Percentiles rank a stretch among this genome's conserved stretches.
phyloP scores from a whole-genome alignment of 1,284 basidiomycete genomes.

The Vanrija sp. region DNA sequence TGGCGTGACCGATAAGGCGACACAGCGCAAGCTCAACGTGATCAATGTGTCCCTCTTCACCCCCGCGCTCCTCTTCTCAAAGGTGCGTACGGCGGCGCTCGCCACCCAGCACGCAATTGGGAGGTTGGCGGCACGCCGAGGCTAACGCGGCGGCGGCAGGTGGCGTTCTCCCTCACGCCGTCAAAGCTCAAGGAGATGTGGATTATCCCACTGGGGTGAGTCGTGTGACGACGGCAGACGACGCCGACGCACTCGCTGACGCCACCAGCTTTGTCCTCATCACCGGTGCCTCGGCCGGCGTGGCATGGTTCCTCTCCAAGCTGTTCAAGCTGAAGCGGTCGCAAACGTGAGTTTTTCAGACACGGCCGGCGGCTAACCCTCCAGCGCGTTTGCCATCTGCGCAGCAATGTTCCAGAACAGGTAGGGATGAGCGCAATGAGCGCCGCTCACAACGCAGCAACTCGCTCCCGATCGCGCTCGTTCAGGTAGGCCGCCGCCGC shows the following conservation, averaged over 20 bases:
- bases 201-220: conserved; percentile 79
- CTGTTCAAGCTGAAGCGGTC: conserved; percentile 47
- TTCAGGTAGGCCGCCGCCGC: conserved; percentile 29
- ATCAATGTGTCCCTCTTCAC: conserved; percentile 74
- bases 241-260: not conserved
- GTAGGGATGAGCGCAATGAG: not conserved
- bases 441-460: conserved; percentile 56
- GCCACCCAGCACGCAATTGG: not conserved
- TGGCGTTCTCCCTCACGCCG: conserved; percentile 51
- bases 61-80: conserved; percentile 85
- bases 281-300: conserved; percentile 58
- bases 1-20: conserved; percentile 81
- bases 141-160: conserved; percentile 17
- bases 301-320: conserved; percentile 47
- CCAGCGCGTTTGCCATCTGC: conserved; percentile 75
- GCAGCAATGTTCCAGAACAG: conserved; percentile 55
- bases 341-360: conserved; percentile 48
- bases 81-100: conserved; percentile 60
- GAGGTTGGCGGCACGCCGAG: not conserved
- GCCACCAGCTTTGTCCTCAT: conserved; percentile 60
- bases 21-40: conserved; percentile 66
- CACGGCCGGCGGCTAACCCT: not conserved
- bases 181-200: conserved; percentile 82
- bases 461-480: conserved; percentile 82
- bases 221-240: conserved; percentile 19